phyloP scores from a whole-genome alignment of 2,329 filamentous ascomycete genomes.

The Sclerotiophoma versabilis region DNA sequence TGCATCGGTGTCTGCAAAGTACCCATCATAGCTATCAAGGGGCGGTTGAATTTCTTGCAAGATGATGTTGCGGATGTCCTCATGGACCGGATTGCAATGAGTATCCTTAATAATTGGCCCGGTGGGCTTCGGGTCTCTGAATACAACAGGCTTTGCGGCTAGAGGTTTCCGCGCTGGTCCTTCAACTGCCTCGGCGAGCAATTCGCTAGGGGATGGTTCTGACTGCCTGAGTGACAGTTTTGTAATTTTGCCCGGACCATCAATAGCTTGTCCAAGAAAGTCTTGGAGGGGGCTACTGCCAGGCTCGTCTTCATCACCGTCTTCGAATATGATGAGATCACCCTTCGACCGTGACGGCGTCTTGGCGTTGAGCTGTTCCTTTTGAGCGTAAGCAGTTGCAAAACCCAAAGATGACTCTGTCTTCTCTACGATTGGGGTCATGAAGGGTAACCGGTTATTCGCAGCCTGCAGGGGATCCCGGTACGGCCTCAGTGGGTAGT shows the following conservation, averaged over 20 bases:
- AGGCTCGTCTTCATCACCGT: constrained; percentile 52
- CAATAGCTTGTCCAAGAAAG: constrained; percentile 60
- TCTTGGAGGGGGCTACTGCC: constrained; percentile 77
- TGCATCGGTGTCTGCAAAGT: constrained; percentile 73
- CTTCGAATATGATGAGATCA: constrained; percentile 49
- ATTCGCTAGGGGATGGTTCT: constrained; percentile 40
- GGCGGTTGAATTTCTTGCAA: constrained; percentile 76
- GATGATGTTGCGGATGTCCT: constrained; percentile 75
- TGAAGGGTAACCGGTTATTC: constrained; percentile 93
- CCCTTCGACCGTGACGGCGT: constrained; percentile 73
- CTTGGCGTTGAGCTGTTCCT: constrained; percentile 71
- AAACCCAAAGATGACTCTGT: constrained; percentile 84
- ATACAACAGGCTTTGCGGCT: constrained; percentile 49
- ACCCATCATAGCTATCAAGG: constrained; percentile 77
- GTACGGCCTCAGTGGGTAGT: constrained; percentile 79
- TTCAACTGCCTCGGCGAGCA: constrained; percentile 11
- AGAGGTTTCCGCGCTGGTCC: constrained; percentile 25
- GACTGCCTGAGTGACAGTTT: constrained; percentile 61
- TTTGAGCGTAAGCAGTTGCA: constrained; percentile 55
- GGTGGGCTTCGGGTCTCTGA: constrained; percentile 55
- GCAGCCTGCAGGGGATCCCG: constrained; percentile 80
- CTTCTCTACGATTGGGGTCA: constrained; percentile 97
- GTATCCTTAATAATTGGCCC: constrained; percentile 80
- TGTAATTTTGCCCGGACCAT: constrained; percentile 54
- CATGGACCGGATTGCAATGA: constrained; percentile 90